Evolutionary conservation across 2,329 filamentous ascomycete genomes (phyloP), one percentile per base, ranked within the genome.

Genomic region (Magnaporthales sp.): DNA sequence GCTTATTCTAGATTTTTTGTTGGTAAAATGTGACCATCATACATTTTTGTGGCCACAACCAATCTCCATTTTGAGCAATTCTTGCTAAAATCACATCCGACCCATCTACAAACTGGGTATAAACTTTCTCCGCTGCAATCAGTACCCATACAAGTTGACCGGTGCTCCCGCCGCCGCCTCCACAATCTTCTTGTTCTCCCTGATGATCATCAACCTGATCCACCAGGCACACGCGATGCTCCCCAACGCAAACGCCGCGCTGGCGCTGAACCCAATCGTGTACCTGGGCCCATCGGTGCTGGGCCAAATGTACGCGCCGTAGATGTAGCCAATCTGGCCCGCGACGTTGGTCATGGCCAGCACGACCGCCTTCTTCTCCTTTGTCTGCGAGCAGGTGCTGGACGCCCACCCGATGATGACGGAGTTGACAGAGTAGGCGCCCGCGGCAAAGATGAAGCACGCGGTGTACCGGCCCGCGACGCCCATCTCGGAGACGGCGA

Each of bases 391-490:
- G 74, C 91, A 88, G 73, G 91, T 91, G 73, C 91, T 87, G 32
- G 88, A 75, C n/a, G 88, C 84, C 89, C 89, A 92, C 0, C 89
- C 87, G n/a, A 92, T 79, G 27, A 90, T 88, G 70, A 91, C 88
- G 1, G 85, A 84, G 69, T 91, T 90, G n/a, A 83, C 82, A 0
- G 89, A 86, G 72, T 91, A 92, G 74, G 80, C 77, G 26, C 79
- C 80, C 0, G 77, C 77, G 0, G 79, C 77, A 9, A 77, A 78
- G 72, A 85, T 71, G 68, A 80, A 85, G 1, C 82, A 79, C 3
- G 79, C 81, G 0, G 79, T 74, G 67, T 84, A 85, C n/a, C 81
- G 79, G 31, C 79, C 75, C 0, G 73, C 79, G 9, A 65, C 64
- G n/a, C 22, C 27, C 3, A 78, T 76, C 10, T 29, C 46, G 22